A percentile compares a stretch with the other conserved stretches of the same genome.
Evolutionary conservation across 768 basidiomycete species (phyloP).

Genomic region (Rhodotorula diobovata): DNA sequence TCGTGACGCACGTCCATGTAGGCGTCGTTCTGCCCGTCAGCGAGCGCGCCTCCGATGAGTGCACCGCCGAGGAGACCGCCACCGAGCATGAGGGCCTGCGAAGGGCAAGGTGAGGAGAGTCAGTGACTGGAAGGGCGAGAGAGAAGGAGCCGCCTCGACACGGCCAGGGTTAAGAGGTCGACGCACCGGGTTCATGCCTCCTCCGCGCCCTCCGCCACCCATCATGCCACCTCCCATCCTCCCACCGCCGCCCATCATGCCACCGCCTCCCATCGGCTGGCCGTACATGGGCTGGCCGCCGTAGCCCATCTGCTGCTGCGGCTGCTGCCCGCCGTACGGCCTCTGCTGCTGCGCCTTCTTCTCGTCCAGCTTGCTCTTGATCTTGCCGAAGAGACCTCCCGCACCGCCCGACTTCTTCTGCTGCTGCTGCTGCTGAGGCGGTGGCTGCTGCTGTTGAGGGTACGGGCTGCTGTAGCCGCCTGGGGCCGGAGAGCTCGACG

Average conservation of each 20-base stretch:
- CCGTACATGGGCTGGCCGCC: slow-evolving; percentile 9
- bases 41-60: slow-evolving; percentile 2
- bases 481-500: not conserved
- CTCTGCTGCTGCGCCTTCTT: not conserved
- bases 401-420: not conserved
- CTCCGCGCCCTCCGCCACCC: slow-evolving; percentile 13
- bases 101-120: not conserved
- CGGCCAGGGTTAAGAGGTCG: too few species aligned
- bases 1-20: slow-evolving; percentile 10
- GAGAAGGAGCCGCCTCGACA: too few species aligned
- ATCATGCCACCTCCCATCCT: slow-evolving; percentile 3
- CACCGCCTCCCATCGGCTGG: not conserved
- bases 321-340: slow-evolving; percentile 6
- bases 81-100: slow-evolving; percentile 27
- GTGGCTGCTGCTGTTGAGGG: not conserved
- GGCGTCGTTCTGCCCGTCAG: slow-evolving; percentile 15
- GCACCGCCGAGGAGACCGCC: slow-evolving; percentile 23
- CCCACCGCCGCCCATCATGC: not conserved
- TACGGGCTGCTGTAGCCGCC: too few species aligned
- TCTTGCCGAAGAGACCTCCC: slow-evolving; percentile 12
- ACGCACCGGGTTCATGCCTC: slow-evolving; percentile 34
- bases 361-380: slow-evolving; percentile 20
- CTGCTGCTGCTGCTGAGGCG: not conserved
- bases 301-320: slow-evolving; percentile 17
- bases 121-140: not conserved